Conservation (phyloP, 1,139 yeast species). For the Pichia inconspicua region DNA sequence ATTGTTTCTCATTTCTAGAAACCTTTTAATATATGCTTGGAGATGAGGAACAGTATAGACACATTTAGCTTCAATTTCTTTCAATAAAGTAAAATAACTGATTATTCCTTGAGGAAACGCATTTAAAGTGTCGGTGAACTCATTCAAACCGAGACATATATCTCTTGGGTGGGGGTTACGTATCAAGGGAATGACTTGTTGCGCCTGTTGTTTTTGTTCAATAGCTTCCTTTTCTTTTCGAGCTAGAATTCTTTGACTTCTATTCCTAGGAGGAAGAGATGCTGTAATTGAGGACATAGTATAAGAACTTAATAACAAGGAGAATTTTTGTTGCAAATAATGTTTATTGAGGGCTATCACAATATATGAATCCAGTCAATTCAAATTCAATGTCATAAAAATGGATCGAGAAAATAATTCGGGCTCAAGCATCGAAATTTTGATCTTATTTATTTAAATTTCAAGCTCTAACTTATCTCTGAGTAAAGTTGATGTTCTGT, state of each 20-base stretch:
- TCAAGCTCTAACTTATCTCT: too few species aligned
- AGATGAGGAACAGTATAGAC: conserved; percentile 66
- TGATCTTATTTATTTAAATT: too few species aligned
- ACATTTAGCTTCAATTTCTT: conserved; percentile 94
- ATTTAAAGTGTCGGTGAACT: conserved; percentile 82
- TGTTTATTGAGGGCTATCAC: too few species aligned
- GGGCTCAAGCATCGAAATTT: too few species aligned
- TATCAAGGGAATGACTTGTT: conserved; percentile 1
- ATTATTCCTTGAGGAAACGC: conserved; percentile 82
- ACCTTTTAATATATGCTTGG: conserved; percentile 47
- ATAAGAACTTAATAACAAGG: too few species aligned
- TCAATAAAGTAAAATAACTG: conserved; percentile 76
- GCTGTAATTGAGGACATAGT: neutral
- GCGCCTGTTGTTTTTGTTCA: conserved; percentile 15
- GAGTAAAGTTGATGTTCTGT: too few species aligned
- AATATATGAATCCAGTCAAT: too few species aligned
- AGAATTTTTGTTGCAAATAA: too few species aligned
- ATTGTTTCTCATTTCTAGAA: conserved; percentile 39
- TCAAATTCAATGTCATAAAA: too few species aligned
- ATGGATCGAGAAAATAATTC: too few species aligned
- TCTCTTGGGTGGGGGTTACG: conserved; percentile 25
- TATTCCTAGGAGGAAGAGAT: conserved; percentile 38
- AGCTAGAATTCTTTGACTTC: conserved; percentile 40
- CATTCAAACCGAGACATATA: conserved; percentile 80
- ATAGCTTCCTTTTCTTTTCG: conserved; percentile 21